Evolutionary conservation across 2,329 filamentous ascomycete species (phyloP).

Genomic region (Bimuria novae-zelandiae): DNA sequence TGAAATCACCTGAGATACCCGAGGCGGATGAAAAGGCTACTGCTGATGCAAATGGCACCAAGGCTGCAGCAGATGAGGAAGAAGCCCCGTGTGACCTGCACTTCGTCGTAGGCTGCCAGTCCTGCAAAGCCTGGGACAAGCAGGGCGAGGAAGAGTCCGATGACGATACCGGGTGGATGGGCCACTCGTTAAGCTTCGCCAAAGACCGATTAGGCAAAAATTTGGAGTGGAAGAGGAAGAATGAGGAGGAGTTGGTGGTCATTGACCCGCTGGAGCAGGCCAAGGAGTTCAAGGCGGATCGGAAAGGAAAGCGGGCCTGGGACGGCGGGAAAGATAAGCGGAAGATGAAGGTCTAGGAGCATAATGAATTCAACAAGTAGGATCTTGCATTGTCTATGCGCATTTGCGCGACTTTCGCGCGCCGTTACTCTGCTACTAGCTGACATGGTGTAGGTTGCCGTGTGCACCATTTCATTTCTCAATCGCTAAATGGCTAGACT

Average conservation of each 20-base stretch:
- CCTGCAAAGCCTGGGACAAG: constrained; percentile 84
- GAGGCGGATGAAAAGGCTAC: constrained; percentile 31
- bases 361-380: no score
- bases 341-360: constrained; percentile 22
- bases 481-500: no score
- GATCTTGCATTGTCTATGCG: no score
- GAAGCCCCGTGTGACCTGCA: constrained; percentile 81
- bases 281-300: constrained; percentile 67
- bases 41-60: constrained; percentile 16
- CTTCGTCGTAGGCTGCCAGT: constrained; percentile 94
- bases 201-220: constrained; percentile 92
- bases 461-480: no score
- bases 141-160: constrained; percentile 65
- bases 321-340: constrained; percentile 31
- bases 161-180: constrained; percentile 75
- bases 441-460: no score
- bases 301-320: constrained; percentile 50
- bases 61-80: constrained; percentile 34
- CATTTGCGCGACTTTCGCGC: no score
- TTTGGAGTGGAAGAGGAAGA: constrained; percentile 85
- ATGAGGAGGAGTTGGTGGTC: constrained; percentile 87
- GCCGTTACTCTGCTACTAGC: no score
- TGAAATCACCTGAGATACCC: constrained; percentile 27
- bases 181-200: constrained; percentile 80
- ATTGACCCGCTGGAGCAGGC: constrained; percentile 90